A percentile compares a stretch with the other conserved stretches of the same genome.
These are phyloP conservation scores for Liquidambar formosana DNA, from an alignment of 164 flowering plant species.

Conservation along the genomic window DNA sequence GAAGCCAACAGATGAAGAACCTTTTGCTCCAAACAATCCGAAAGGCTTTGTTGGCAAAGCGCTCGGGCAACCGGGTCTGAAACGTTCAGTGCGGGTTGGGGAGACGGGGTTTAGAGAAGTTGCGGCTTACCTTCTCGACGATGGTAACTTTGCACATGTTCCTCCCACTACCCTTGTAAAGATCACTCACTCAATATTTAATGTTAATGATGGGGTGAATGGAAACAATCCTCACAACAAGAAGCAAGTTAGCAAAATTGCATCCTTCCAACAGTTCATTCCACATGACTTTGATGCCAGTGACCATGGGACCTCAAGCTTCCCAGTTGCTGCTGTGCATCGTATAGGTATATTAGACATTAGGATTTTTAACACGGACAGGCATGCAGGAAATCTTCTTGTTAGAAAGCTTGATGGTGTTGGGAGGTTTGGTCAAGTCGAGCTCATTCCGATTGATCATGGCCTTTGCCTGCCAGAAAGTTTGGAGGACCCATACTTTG, in stretches of 20 bases:
- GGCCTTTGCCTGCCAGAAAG: conserved; percentile 78
- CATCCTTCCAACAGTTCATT: conserved; percentile 68
- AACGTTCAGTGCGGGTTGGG: conserved; percentile 74
- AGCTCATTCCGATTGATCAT: conserved; percentile 78
- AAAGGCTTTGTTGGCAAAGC: conserved; percentile 80
- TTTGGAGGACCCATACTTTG: conserved; percentile 78
- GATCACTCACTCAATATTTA: conserved; percentile 72
- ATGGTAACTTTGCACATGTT: conserved; percentile 67
- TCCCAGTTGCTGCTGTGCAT: conserved; percentile 71
- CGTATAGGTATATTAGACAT: conserved; percentile 73
- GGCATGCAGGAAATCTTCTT: conserved; percentile 74
- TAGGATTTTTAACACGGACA: conserved; percentile 75
- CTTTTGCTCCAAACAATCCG: conserved; percentile 81
- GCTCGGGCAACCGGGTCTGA: conserved; percentile 75
- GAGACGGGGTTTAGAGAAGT: conserved; percentile 80
- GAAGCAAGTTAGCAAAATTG: conserved; percentile 68
- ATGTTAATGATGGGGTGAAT: conserved; percentile 63
- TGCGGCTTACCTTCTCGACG: conserved; percentile 74
- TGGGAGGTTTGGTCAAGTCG: conserved; percentile 68
- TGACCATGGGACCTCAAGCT: conserved; percentile 78
- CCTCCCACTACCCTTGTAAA: conserved; percentile 75
- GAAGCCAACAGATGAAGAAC: conserved; percentile 84
- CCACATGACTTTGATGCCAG: conserved; percentile 78
- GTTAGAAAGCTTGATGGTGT: conserved; percentile 60
- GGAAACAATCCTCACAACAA: conserved; percentile 42